Evolutionary conservation across 108 stramenopile species (phyloP).

Genomic region (Mayamaea pseudoterrestris): DNA sequence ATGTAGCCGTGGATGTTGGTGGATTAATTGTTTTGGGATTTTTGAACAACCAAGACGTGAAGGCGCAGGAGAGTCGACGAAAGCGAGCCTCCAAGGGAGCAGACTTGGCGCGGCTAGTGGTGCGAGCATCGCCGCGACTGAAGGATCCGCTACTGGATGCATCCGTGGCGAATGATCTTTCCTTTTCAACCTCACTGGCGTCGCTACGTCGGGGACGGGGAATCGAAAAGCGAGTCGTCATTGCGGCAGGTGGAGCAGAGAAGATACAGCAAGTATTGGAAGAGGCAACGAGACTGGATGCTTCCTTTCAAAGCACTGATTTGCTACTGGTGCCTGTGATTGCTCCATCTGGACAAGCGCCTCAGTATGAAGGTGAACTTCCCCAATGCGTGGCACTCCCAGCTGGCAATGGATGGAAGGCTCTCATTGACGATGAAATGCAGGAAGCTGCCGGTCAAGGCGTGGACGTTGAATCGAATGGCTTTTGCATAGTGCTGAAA

Average conservation of each 20-base stretch:
- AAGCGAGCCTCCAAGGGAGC: conserved; percentile 25
- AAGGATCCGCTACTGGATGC: not conserved
- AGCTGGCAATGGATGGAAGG: conserved; percentile 12
- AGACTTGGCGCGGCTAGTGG: conserved; percentile 13
- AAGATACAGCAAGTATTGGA: conserved; percentile 16
- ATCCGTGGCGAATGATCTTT: not conserved
- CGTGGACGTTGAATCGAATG: conserved; percentile 20
- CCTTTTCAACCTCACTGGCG: conserved; percentile 13
- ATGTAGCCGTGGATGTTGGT: conserved; percentile 16
- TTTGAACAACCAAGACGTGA: conserved; percentile 11
- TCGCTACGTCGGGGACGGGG: conserved; percentile 15
- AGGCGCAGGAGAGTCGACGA: conserved; percentile 18
- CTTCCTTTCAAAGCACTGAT: conserved; percentile 12
- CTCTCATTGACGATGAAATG: conserved; percentile 16
- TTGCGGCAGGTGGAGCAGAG: conserved; percentile 17
- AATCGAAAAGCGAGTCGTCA: conserved; percentile 30
- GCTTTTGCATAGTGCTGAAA: conserved; percentile 20
- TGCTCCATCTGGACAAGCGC: conserved; percentile 8
- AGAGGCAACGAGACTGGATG: conserved; percentile 6
- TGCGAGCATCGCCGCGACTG: conserved; percentile 7
- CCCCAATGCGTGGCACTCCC: conserved; percentile 16
- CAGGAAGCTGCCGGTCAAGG: conserved; percentile 15
- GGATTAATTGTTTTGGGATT: conserved; percentile 13
- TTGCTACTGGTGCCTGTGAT: conserved; percentile 21
- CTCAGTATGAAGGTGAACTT: not conserved